Evolutionary conservation across 2,329 filamentous ascomycete species (phyloP).

Genomic region (Zarea fungicola): DNA sequence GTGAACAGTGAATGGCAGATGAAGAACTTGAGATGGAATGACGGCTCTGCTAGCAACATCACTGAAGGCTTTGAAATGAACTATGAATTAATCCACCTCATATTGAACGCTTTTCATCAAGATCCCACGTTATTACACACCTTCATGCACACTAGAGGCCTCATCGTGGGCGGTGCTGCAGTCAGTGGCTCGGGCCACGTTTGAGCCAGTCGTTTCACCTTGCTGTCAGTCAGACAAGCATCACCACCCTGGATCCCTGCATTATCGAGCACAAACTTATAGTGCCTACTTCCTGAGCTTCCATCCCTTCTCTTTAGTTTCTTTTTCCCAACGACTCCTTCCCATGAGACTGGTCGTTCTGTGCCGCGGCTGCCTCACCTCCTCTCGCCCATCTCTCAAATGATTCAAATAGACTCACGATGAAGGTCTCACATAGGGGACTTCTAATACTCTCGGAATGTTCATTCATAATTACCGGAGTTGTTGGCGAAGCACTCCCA

Average conservation of each 20-base stretch:
- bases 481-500: slow-evolving; percentile 26
- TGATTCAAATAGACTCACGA: slow-evolving; percentile 14
- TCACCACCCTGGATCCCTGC: not conserved
- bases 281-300: not conserved
- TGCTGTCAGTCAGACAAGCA: slow-evolving; percentile 9
- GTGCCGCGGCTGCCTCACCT: not conserved
- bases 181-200: slow-evolving; percentile 1
- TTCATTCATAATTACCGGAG: slow-evolving; percentile 19
- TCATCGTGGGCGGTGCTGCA: not conserved
- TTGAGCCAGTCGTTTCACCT: slow-evolving; percentile 12
- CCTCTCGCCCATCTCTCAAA: not conserved
- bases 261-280: not conserved
- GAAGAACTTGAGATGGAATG: too few species aligned
- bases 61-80: too few species aligned
- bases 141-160: not conserved
- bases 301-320: too few species aligned
- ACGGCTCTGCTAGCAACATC: too few species aligned
- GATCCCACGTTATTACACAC: not conserved
- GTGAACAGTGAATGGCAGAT: too few species aligned
- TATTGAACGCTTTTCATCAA: too few species aligned
- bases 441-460: slow-evolving; percentile 26
- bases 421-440: slow-evolving; percentile 23
- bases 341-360: too few species aligned
- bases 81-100: too few species aligned
- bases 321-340: too few species aligned